Conservation (phyloP, 1,284 basidiomycete species). For the Pisolithus thermaeus region DNA sequence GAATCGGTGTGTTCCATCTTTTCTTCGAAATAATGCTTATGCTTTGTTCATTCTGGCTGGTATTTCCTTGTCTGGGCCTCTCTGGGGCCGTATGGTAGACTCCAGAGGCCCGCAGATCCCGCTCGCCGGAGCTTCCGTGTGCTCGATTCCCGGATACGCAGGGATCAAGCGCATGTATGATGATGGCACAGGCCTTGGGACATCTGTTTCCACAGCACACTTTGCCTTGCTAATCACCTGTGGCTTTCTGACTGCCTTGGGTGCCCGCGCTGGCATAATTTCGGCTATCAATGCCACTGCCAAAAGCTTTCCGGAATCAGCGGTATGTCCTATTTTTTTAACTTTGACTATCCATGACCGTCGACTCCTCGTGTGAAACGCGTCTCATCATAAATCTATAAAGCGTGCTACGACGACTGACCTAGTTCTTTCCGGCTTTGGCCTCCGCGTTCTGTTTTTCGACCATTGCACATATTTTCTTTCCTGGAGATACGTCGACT, state of each 20-base stretch:
- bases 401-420: conserved; percentile 69
- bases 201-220: conserved; percentile 19
- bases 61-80: conserved; percentile 53
- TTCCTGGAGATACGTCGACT: conserved; percentile 64
- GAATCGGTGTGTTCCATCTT: conserved; percentile 40
- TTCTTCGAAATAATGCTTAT: neutral
- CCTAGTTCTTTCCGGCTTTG: conserved; percentile 76
- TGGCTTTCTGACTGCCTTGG: conserved; percentile 55
- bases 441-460: conserved; percentile 80
- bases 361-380: neutral
- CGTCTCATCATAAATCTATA: neutral
- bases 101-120: conserved; percentile 51
- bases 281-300: conserved; percentile 60
- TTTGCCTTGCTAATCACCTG: conserved; percentile 43
- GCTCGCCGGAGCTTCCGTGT: conserved; percentile 41
- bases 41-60: conserved; percentile 39
- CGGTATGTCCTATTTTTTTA: conserved; percentile 31
- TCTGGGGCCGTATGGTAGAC: conserved; percentile 70
- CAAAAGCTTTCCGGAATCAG: conserved; percentile 53
- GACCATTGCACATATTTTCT: conserved; percentile 56
- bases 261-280: conserved; percentile 53
- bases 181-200: conserved; percentile 31
- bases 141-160: conserved; percentile 58
- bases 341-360: neutral
- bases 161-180: conserved; percentile 63